Percentiles rank a stretch among this genome's conserved stretches.
Conservation (phyloP, 352 stramenopile genomes). For the Pythium apleroticum region DNA sequence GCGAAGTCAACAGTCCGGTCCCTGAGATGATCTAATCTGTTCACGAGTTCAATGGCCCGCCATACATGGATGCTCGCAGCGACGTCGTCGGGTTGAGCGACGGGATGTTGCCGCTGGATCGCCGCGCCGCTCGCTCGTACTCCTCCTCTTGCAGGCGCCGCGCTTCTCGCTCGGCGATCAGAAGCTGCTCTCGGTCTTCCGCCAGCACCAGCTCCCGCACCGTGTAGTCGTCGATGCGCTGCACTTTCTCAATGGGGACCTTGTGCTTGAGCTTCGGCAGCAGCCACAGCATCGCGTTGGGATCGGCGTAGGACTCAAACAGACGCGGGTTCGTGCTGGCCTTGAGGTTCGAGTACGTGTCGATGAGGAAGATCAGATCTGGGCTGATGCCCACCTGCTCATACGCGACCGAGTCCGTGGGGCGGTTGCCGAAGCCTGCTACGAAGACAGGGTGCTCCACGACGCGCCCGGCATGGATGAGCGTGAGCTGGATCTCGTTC, state of each 20-base stretch:
- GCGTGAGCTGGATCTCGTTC: conserved; percentile 77
- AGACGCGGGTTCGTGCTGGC: conserved; percentile 54
- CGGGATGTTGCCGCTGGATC: conserved; percentile 27
- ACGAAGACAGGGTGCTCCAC: conserved; percentile 80
- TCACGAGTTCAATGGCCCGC: conserved; percentile 10
- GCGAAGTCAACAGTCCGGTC: neutral
- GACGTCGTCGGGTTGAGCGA: conserved; percentile 5
- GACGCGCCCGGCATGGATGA: conserved; percentile 74
- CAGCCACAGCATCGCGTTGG: conserved; percentile 77
- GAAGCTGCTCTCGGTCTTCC: conserved; percentile 74
- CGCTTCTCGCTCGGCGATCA: conserved; percentile 62
- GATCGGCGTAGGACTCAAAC: conserved; percentile 84
- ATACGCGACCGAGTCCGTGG: conserved; percentile 80
- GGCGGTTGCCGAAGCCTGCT: conserved; percentile 85
- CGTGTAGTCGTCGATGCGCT: conserved; percentile 80
- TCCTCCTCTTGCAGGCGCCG: conserved; percentile 69
- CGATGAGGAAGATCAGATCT: conserved; percentile 78
- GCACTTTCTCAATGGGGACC: conserved; percentile 76
- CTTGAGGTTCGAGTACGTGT: conserved; percentile 77
- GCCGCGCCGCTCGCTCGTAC: conserved; percentile 34
- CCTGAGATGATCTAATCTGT: too few species aligned
- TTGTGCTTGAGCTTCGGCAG: conserved; percentile 81
- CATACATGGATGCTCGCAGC: conserved; percentile 19
- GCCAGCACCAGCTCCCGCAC: conserved; percentile 73
- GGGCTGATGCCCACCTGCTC: conserved; percentile 71